These are phyloP conservation scores for Vitis rotundifolia DNA, from an alignment of 164 flowering plant genomes.

Conservation along the genomic window DNA sequence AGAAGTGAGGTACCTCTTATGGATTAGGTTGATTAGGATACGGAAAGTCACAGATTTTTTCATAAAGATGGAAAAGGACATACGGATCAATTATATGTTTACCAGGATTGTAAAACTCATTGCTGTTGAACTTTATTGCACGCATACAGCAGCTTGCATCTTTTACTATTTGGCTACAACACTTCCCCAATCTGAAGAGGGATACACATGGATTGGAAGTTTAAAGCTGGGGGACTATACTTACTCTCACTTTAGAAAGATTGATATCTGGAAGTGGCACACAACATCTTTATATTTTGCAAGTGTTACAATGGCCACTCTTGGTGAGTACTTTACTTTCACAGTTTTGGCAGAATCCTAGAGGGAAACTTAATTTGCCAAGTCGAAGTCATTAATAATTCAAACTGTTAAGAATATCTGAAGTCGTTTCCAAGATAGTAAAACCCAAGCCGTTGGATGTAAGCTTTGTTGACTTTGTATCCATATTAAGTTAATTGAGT, in stretches of 20 bases:
- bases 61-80: constrained; percentile 64
- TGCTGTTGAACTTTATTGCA: constrained; percentile 68
- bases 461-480: no score
- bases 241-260: constrained; percentile 66
- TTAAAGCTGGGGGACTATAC: constrained; percentile 62
- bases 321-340: constrained; percentile 40
- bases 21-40: constrained; percentile 59
- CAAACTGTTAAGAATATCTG: no score
- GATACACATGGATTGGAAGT: constrained; percentile 88
- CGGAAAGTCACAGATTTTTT: constrained; percentile 52
- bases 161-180: constrained; percentile 81
- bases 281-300: constrained; percentile 61
- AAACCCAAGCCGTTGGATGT: no score
- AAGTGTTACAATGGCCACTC: constrained; percentile 69
- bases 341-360: not conserved
- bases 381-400: not conserved
- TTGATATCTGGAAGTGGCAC: constrained; percentile 69
- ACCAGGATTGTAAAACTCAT: constrained; percentile 66
- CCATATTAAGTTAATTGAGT: no score
- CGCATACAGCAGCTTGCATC: constrained; percentile 80
- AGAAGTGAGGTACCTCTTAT: constrained; percentile 59
- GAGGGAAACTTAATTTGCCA: not conserved
- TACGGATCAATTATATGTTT: constrained; percentile 64
- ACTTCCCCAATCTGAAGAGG: constrained; percentile 56
- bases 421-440: not conserved